A percentile compares a stretch with the other conserved stretches of the same genome.
Conservation (phyloP, 1,284 basidiomycete genomes). For the Blastosporella zonata region DNA sequence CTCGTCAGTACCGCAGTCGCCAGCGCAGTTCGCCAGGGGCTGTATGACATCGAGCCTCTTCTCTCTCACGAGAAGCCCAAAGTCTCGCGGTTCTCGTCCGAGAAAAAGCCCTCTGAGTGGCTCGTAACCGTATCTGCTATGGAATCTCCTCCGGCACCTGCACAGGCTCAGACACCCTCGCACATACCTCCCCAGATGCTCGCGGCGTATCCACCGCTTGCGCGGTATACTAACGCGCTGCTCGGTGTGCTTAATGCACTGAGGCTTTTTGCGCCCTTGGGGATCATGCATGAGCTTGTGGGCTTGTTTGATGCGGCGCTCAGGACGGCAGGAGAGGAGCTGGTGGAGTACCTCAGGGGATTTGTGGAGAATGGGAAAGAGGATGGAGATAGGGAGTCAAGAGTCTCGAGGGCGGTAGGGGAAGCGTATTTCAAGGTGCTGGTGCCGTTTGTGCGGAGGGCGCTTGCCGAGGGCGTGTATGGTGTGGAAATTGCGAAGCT, state of each 20-base stretch:
- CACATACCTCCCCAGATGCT: conserved; percentile 70
- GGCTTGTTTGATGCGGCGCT: conserved; percentile 52
- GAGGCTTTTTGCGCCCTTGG: conserved; percentile 74
- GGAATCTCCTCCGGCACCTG: conserved; percentile 29
- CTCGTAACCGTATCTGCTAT: conserved; percentile 37
- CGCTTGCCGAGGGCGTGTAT: conserved; percentile 74
- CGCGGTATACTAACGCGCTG: conserved; percentile 72
- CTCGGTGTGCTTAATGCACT: conserved; percentile 78
- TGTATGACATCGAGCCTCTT: conserved; percentile 29
- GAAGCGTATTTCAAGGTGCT: conserved; percentile 58
- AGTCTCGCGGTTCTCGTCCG: conserved; percentile 16
- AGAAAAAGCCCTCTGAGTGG: conserved; percentile 45
- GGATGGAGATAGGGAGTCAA: conserved; percentile 34
- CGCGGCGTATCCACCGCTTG: conserved; percentile 76
- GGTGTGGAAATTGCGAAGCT: conserved; percentile 30
- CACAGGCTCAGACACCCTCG: conserved; percentile 28
- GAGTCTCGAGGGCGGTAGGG: conserved; percentile 50
- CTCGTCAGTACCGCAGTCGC: conserved; percentile 64
- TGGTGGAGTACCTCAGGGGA: conserved; percentile 44
- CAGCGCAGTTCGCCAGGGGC: conserved; percentile 38
- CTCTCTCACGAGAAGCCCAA: conserved; percentile 5
- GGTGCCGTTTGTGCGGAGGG: conserved; percentile 66
- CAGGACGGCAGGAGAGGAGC: conserved; percentile 37
- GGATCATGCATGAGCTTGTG: conserved; percentile 46
- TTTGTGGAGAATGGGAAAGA: conserved; percentile 17